Evolutionary conservation across 140 eudicot genomes (phyloP).

Genomic region (Bidens hawaiensis): DNA sequence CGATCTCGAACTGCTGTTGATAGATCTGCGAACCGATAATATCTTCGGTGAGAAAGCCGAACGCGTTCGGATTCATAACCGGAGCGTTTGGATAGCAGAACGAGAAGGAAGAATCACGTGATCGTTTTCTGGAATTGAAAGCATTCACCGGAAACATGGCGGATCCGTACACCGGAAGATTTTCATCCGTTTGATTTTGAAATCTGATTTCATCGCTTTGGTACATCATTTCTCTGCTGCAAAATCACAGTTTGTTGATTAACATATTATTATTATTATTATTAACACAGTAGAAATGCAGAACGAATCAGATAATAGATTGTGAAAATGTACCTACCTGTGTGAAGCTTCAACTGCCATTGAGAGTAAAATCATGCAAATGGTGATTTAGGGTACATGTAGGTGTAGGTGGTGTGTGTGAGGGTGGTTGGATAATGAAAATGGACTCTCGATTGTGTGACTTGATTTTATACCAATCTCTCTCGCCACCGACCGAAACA

Average conservation of each 20-base stretch:
- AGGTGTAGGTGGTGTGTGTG: conserved; percentile 1
- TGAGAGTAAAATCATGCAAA: conserved; percentile 10
- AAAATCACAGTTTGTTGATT: conserved; percentile 1
- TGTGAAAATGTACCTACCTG: too few relatives aligned
- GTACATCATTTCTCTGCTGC: conserved; percentile 34
- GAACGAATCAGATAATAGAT: too few relatives aligned
- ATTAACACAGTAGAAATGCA: too few relatives aligned
- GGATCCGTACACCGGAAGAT: conserved; percentile 36
- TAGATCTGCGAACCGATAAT: conserved; percentile 50
- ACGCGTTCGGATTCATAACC: conserved; percentile 9
- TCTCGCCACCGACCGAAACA: conserved; percentile 4
- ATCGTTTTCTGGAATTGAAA: conserved; percentile 48
- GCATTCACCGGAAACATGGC: conserved; percentile 5
- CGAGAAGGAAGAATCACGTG: conserved; percentile 29
- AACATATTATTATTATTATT: too few relatives aligned
- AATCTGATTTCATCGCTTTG: conserved; percentile 22
- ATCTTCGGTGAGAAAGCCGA: conserved; percentile 56
- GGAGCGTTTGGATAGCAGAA: conserved; percentile 14
- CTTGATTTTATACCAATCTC: background rate
- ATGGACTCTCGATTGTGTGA: background rate
- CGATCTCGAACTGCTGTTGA: conserved; percentile 64
- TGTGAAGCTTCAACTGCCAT: conserved; percentile 64
- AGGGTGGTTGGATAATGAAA: too few relatives aligned
- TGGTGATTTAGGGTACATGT: conserved; percentile 1
- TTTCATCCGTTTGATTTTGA: conserved; percentile 25